These are phyloP conservation scores for Leccinum obscurum DNA, from an alignment of 768 basidiomycete species.

Conservation along the genomic window DNA sequence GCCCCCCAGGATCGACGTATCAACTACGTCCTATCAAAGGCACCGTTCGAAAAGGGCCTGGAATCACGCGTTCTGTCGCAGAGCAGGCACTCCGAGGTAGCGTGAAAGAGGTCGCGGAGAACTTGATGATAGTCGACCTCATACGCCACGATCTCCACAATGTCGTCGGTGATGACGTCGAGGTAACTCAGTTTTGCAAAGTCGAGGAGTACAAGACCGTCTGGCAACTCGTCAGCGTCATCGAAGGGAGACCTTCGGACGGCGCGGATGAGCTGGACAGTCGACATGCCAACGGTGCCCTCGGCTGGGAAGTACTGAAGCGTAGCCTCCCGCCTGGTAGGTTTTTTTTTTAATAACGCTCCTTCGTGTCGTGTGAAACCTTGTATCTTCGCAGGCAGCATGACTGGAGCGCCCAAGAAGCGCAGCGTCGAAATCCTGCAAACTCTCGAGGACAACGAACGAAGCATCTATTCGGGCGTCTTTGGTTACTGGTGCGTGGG, in stretches of 20 bases:
- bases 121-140: slow-evolving; percentile 97
- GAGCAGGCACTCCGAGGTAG: slow-evolving; percentile 62
- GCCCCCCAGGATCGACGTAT: slow-evolving; percentile 60
- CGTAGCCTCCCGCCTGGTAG: slow-evolving; percentile 85
- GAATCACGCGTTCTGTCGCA: slow-evolving; percentile 63
- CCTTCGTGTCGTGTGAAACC: slow-evolving; percentile 3
- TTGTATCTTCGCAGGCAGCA: slow-evolving; percentile 61
- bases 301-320: slow-evolving; percentile 79
- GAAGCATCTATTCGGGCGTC: slow-evolving; percentile 88
- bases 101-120: slow-evolving; percentile 92
- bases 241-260: slow-evolving; percentile 62
- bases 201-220: slow-evolving; percentile 94
- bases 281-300: slow-evolving; percentile 36
- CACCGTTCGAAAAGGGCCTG: slow-evolving; percentile 72
- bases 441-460: slow-evolving; percentile 66
- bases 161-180: slow-evolving; percentile 78
- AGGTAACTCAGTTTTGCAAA: slow-evolving; percentile 79
- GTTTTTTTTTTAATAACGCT: not conserved
- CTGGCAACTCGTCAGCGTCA: slow-evolving; percentile 94
- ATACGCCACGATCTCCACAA: slow-evolving; percentile 91
- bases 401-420: slow-evolving; percentile 98
- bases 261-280: slow-evolving; percentile 40
- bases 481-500: slow-evolving; percentile 92
- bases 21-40: slow-evolving; percentile 96
- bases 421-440: slow-evolving; percentile 90